These are phyloP conservation scores for Pseudotulostoma volvatum DNA, from an alignment of 495 filamentous ascomycete species.

Conservation along the genomic window DNA sequence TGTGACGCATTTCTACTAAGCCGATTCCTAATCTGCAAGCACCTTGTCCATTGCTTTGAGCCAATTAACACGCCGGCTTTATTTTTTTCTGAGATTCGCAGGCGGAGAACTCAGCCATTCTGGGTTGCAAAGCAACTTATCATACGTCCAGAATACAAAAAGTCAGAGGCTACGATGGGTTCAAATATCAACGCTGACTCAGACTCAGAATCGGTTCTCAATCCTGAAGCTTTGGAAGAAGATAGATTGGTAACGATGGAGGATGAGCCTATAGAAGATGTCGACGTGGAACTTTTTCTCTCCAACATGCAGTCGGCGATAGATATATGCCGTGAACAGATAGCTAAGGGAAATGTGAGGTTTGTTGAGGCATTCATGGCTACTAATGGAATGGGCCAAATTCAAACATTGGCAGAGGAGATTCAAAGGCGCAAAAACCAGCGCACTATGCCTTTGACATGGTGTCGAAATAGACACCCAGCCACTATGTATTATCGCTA, in stretches of 20 bases:
- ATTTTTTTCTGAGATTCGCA: constrained; percentile 1
- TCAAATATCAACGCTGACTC: neutral
- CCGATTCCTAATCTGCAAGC: constrained; percentile 5
- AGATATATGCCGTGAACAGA: too few species aligned
- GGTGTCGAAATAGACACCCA: neutral
- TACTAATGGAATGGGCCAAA: too few species aligned
- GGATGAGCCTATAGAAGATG: too few species aligned
- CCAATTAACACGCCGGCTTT: neutral
- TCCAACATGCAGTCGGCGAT: too few species aligned
- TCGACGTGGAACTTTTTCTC: too few species aligned
- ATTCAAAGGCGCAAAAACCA: too few species aligned
- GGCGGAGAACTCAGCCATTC: constrained; percentile 1
- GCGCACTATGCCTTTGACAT: neutral
- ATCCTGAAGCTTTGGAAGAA: neutral
- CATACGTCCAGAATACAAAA: constrained; percentile 1
- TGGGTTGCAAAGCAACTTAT: constrained; percentile 1
- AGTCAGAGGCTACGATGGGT: neutral
- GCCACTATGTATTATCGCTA: neutral
- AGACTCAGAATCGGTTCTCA: neutral
- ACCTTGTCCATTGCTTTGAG: constrained; percentile 2
- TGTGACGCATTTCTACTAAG: constrained; percentile 1
- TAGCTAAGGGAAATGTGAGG: too few species aligned
- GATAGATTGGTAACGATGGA: too few species aligned
- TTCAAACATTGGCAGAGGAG: too few species aligned
- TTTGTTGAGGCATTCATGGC: constrained; percentile 1